Percentiles rank a stretch among this genome's conserved stretches.
phyloP scores from a whole-genome alignment of 2,329 filamentous ascomycete genomes.

The Trichophyton simii region DNA sequence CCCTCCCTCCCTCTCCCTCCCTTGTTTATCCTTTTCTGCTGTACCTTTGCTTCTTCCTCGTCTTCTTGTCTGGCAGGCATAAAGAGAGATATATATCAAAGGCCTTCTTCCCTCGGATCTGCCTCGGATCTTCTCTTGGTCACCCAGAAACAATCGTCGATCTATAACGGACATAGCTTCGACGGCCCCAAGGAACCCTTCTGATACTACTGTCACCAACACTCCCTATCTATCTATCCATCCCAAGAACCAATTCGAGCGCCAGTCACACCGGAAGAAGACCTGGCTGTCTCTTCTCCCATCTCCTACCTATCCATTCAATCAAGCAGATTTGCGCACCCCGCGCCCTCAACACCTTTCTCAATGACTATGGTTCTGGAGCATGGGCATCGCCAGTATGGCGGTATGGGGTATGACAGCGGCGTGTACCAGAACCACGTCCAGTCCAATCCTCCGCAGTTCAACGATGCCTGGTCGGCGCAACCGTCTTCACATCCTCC shows the following conservation, averaged over 20 bases:
- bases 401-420: slow-evolving; percentile 61
- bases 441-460: slow-evolving; percentile 54
- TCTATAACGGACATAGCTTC: background rate
- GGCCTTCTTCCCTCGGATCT: background rate
- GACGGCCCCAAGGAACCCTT: background rate
- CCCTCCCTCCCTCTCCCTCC: background rate
- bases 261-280: no score
- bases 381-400: slow-evolving; percentile 70
- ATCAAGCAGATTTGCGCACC: background rate
- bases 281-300: background rate
- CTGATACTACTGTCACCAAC: no score
- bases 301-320: background rate
- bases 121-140: background rate
- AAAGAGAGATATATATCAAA: background rate
- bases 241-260: no score
- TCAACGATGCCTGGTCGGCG: slow-evolving; percentile 81
- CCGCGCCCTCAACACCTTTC: slow-evolving; percentile 15
- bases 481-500: slow-evolving; percentile 44
- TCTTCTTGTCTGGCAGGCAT: background rate
- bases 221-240: no score
- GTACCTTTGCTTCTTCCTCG: background rate
- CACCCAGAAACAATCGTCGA: background rate
- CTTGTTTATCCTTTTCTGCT: background rate
- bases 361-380: slow-evolving; percentile 95
- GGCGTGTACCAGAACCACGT: slow-evolving; percentile 58